phyloP scores from a whole-genome alignment of 768 basidiomycete genomes.

The Lyophyllum decastes region DNA sequence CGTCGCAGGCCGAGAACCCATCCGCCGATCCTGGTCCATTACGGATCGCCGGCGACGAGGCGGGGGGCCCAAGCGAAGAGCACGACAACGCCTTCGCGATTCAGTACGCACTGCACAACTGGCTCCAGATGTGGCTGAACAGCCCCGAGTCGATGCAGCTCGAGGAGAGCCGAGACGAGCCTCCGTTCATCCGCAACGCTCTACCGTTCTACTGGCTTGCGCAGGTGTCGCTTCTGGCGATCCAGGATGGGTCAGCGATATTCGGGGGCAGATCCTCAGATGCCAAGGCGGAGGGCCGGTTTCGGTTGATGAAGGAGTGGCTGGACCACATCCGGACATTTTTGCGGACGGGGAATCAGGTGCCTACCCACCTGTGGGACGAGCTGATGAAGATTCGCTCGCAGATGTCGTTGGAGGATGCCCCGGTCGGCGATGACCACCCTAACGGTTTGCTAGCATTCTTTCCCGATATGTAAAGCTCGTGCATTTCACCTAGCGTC shows the following conservation, averaged over 20 bases:
- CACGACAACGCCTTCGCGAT: slow-evolving; percentile 27
- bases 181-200: slow-evolving; percentile 43
- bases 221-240: slow-evolving; percentile 52
- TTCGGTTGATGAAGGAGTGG: slow-evolving; percentile 51
- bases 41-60: background rate
- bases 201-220: slow-evolving; percentile 68
- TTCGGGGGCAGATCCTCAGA: slow-evolving; percentile 13
- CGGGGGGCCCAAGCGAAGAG: slow-evolving; percentile 2
- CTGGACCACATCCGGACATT: slow-evolving; percentile 47
- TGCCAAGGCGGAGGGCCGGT: slow-evolving; percentile 39
- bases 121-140: slow-evolving; percentile 57
- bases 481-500: background rate
- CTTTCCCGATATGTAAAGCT: slow-evolving; percentile 14
- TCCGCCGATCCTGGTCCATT: slow-evolving; percentile 8
- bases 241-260: slow-evolving; percentile 44
- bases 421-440: slow-evolving; percentile 11
- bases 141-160: slow-evolving; percentile 33
- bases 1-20: slow-evolving; percentile 16
- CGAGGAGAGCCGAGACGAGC: slow-evolving; percentile 28
- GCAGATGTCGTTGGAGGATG: slow-evolving; percentile 20
- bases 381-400: slow-evolving; percentile 44
- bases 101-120: slow-evolving; percentile 58
- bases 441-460: slow-evolving; percentile 25
- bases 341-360: slow-evolving; percentile 42
- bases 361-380: slow-evolving; percentile 48